These are phyloP conservation scores for Colletotrichum neosansevieriae DNA, from an alignment of 2,329 filamentous ascomycete genomes.

Conservation along the genomic window DNA sequence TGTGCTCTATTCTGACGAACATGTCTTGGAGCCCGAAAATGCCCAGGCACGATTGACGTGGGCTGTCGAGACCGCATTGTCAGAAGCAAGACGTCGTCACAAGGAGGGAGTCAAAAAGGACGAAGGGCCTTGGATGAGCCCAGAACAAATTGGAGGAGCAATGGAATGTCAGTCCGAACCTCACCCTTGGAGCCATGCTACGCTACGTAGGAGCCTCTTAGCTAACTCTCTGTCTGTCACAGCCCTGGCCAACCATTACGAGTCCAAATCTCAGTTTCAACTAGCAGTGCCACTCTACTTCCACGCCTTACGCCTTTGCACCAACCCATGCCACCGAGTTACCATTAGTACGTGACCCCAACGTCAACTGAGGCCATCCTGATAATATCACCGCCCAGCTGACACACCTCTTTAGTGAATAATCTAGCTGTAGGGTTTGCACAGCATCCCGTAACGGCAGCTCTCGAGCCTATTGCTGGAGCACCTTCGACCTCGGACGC, in stretches of 20 bases:
- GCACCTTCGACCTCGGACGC: conserved; percentile 31
- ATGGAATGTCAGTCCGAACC: conserved; percentile 69
- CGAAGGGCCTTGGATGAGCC: conserved; percentile 78
- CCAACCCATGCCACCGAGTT: conserved; percentile 79
- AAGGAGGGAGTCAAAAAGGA: conserved; percentile 76
- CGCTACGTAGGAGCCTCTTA: conserved; percentile 21
- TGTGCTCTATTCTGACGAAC: conserved; percentile 82
- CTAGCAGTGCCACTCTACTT: conserved; percentile 89
- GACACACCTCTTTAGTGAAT: conserved; percentile 70
- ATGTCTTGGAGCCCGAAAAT: conserved; percentile 78
- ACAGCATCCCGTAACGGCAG: conserved; percentile 67
- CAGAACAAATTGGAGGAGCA: conserved; percentile 78
- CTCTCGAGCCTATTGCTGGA: conserved; percentile 33
- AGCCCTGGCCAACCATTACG: conserved; percentile 83
- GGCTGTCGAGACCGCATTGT: conserved; percentile 83
- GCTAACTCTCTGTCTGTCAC: conserved; percentile 45
- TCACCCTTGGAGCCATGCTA: neutral
- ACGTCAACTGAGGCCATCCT: conserved; percentile 13
- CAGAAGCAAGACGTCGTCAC: conserved; percentile 77
- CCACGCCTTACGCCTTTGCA: conserved; percentile 80
- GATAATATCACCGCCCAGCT: conserved; percentile 19
- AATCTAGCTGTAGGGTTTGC: conserved; percentile 81
- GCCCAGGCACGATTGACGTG: conserved; percentile 83
- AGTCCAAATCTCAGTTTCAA: conserved; percentile 79
- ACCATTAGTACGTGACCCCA: conserved; percentile 72